These are phyloP conservation scores for Coemansia sp. DNA, from an alignment of 192 early-diverging fungal species.

Conservation along the genomic window DNA sequence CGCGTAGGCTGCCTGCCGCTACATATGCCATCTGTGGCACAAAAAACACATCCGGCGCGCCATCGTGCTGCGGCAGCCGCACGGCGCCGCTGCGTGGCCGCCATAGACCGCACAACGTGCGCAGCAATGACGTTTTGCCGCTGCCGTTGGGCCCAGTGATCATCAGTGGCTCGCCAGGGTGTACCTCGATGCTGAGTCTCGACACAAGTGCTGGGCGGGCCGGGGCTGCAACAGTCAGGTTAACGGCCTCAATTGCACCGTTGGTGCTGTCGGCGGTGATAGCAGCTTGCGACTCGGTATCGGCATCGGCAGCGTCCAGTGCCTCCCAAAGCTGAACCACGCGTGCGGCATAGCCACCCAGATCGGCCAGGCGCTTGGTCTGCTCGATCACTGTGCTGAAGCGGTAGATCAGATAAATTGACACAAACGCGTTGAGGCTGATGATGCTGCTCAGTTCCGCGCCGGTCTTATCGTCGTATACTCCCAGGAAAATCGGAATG, in stretches of 20 bases:
- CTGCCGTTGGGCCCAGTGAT: conserved; percentile 75
- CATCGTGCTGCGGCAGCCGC: conserved; percentile 11
- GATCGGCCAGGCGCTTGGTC: conserved; percentile 63
- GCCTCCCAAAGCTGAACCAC: conserved; percentile 76
- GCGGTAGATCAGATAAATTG: conserved; percentile 77
- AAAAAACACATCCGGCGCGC: conserved; percentile 57
- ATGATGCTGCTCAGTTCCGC: conserved; percentile 73
- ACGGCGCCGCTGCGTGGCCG: conserved; percentile 53
- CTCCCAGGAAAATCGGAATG: conserved; percentile 76
- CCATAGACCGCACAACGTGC: conserved; percentile 77
- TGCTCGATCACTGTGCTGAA: conserved; percentile 71
- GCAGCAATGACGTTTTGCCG: conserved; percentile 80
- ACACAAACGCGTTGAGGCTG: conserved; percentile 75
- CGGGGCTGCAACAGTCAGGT: conserved; percentile 32
- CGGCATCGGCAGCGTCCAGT: conserved; percentile 36
- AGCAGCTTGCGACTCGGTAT: neutral
- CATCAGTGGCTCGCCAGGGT: conserved; percentile 56
- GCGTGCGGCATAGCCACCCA: conserved; percentile 81
- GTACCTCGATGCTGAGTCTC: conserved; percentile 52
- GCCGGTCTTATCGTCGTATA: conserved; percentile 65
- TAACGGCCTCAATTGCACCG: conserved; percentile 3
- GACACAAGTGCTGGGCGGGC: conserved; percentile 18
- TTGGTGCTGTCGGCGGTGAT: neutral
- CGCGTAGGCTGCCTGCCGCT: conserved; percentile 57
- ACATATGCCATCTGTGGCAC: conserved; percentile 68